Evolutionary conservation across 2,329 filamentous ascomycete species (phyloP).

Genomic region (Alternaria atra): DNA sequence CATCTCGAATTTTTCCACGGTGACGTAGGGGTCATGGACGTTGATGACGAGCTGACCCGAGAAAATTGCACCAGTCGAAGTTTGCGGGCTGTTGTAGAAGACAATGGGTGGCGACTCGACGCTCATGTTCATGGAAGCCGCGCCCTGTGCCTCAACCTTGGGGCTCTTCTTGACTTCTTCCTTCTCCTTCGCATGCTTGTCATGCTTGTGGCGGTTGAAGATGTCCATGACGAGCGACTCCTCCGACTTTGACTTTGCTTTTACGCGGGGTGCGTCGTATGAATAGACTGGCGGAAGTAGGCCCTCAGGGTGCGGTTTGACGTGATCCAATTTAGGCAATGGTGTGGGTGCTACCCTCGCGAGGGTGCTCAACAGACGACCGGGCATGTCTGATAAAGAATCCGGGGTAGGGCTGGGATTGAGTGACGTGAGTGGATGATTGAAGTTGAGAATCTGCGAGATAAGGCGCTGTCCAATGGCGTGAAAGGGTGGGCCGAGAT

Average conservation of each 20-base stretch:
- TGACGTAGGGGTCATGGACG: constrained; percentile 71
- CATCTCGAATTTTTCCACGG: constrained; percentile 76
- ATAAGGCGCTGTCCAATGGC: constrained; percentile 31
- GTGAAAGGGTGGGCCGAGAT: constrained; percentile 20
- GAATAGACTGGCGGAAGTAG: constrained; percentile 49
- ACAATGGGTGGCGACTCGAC: constrained; percentile 90
- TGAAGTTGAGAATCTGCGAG: constrained; percentile 21
- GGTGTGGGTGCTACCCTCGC: constrained; percentile 45
- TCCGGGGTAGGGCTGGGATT: constrained; percentile 42
- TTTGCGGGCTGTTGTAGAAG: constrained; percentile 77
- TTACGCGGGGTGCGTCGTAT: constrained; percentile 40
- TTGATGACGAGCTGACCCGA: constrained; percentile 82
- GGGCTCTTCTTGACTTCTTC: constrained; percentile 46
- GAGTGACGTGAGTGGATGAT: constrained; percentile 23
- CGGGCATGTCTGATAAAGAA: constrained; percentile 45
- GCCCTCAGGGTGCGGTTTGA: constrained; percentile 32
- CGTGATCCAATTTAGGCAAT: constrained; percentile 39
- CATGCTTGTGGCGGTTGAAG: constrained; percentile 49
- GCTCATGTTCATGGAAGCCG: constrained; percentile 65
- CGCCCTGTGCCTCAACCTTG: constrained; percentile 50
- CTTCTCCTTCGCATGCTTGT: constrained; percentile 30
- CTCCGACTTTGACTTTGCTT: constrained; percentile 40
- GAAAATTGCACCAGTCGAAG: constrained; percentile 83
- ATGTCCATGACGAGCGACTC: constrained; percentile 52
- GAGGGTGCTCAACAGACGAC: constrained; percentile 46